A percentile compares a stretch with the other conserved stretches of the same genome.
phyloP scores from a whole-genome alignment of 2,329 filamentous ascomycete species.

The Epichloe amarillans region DNA sequence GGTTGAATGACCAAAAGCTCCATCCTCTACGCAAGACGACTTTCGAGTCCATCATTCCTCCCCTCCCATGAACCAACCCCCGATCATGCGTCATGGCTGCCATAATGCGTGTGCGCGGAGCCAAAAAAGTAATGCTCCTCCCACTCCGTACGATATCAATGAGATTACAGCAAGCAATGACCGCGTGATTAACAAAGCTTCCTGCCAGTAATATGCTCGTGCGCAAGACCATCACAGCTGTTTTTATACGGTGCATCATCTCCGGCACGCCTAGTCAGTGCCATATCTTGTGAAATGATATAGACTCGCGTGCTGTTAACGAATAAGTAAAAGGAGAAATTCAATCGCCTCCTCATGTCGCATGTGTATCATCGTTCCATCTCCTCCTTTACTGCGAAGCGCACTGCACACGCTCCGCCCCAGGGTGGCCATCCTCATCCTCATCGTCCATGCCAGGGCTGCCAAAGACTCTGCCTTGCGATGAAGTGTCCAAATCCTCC shows the following conservation, averaged over 20 bases:
- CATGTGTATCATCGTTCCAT: neutral
- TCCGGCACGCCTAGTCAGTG: neutral
- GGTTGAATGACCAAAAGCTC: conserved; percentile 18
- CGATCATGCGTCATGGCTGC: conserved; percentile 5
- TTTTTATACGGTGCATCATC: conserved; percentile 8
- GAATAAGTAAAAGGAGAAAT: neutral
- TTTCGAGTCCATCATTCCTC: conserved; percentile 4
- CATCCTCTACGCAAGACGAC: conserved; percentile 7
- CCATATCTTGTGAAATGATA: neutral
- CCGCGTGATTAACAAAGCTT: conserved; percentile 5
- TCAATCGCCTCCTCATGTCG: neutral
- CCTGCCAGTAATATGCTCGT: conserved; percentile 4
- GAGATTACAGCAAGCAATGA: conserved; percentile 7
- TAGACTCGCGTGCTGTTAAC: neutral
- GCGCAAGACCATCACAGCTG: conserved; percentile 6
- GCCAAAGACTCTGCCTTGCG: conserved; percentile 53
- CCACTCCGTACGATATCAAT: conserved; percentile 9
- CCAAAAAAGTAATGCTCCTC: neutral
- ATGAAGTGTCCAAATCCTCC: conserved; percentile 65
- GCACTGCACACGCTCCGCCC: conserved; percentile 72
- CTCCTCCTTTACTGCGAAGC: conserved; percentile 60
- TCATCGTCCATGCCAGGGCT: conserved; percentile 52
- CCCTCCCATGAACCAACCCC: conserved; percentile 2
- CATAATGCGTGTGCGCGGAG: conserved; percentile 1
- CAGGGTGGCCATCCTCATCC: conserved; percentile 65